Conservation (phyloP, 1,139 yeast genomes). For the Pichia terricola region DNA sequence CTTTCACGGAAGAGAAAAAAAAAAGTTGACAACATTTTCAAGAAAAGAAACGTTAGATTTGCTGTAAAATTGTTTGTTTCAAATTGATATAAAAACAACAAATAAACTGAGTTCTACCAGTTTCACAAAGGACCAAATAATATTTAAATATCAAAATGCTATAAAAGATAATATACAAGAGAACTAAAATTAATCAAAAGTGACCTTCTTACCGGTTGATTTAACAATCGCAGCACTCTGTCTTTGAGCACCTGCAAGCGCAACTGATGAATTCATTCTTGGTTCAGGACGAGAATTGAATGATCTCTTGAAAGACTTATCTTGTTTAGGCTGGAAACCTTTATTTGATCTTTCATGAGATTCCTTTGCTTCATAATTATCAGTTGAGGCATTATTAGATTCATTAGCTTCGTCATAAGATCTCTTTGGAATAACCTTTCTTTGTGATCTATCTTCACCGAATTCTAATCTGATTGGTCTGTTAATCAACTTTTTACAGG, state of each 20-base stretch:
- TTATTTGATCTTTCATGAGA: slow-evolving; percentile 6
- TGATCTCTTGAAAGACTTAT: slow-evolving; percentile 9
- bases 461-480: slow-evolving; percentile 79
- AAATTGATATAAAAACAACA: neutral
- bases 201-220: slow-evolving; percentile 81
- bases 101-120: neutral
- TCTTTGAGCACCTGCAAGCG: slow-evolving; percentile 82
- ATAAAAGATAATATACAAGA: neutral
- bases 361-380: neutral
- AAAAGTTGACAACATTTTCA: too few species aligned
- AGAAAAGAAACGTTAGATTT: too few species aligned
- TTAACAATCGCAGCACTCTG: slow-evolving; percentile 85
- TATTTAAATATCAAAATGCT: neutral
- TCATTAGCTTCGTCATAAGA: slow-evolving; percentile 6
- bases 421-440: slow-evolving; percentile 30
- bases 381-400: neutral
- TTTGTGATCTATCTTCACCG: slow-evolving; percentile 90
- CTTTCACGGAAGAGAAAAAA: neutral
- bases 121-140: neutral
- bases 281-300: slow-evolving; percentile 24
- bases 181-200: slow-evolving; percentile 31
- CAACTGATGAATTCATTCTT: slow-evolving; percentile 73
- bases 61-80: too few species aligned
- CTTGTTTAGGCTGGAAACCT: slow-evolving; percentile 19
- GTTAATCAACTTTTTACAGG: slow-evolving; percentile 57